Evolutionary conservation across 1,284 basidiomycete species (phyloP).

Genomic region (Meripilus lineatus): DNA sequence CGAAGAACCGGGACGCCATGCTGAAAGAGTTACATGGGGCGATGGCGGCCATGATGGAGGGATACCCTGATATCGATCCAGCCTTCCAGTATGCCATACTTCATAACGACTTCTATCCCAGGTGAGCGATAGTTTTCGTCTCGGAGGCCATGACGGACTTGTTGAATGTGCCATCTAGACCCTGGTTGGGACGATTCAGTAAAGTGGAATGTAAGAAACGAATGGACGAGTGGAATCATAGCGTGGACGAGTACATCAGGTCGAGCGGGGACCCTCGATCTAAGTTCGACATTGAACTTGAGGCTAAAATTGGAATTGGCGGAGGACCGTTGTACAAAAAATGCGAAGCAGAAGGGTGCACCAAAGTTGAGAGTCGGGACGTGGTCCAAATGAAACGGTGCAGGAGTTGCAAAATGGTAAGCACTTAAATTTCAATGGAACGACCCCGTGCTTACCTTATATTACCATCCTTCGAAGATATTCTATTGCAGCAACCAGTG

Average conservation of each 20-base stretch:
- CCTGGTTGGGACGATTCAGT: constrained; percentile 3
- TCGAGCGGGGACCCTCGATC: constrained; percentile 6
- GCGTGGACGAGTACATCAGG: constrained; percentile 14
- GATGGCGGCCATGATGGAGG: neutral
- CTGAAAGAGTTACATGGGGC: no score
- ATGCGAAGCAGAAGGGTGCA: constrained; percentile 11
- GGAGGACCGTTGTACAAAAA: constrained; percentile 13
- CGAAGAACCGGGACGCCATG: no score
- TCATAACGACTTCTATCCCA: constrained; percentile 3
- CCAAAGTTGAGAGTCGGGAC: constrained; percentile 5
- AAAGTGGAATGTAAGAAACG: constrained; percentile 2
- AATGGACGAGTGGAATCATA: constrained; percentile 13
- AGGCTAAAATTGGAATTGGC: constrained; percentile 12
- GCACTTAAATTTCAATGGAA: neutral
- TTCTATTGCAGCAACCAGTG: constrained; percentile 9
- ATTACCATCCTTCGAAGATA: constrained; percentile 4
- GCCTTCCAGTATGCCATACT: constrained; percentile 10
- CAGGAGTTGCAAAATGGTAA: constrained; percentile 8
- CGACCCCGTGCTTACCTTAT: neutral
- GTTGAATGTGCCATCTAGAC: no score
- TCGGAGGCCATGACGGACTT: neutral
- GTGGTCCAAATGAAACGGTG: constrained; percentile 7
- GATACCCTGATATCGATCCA: constrained; percentile 4
- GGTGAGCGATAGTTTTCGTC: neutral
- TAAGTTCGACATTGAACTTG: constrained; percentile 10